Evolutionary conservation across 164 flowering plant genomes (phyloP).

Genomic region (Vitis vinifera): DNA sequence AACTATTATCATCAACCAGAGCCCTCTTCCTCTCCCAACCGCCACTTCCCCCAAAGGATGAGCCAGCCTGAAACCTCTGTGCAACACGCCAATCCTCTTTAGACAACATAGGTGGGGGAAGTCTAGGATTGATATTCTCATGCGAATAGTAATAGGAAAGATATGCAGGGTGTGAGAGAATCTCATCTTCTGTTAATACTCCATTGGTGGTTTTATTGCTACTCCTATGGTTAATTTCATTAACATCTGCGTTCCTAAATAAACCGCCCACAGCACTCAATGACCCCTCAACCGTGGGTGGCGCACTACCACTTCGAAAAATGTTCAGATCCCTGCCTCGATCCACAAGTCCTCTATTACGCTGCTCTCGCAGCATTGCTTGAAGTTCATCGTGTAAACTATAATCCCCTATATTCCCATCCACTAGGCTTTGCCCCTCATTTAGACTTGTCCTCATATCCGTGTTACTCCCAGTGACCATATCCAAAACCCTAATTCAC

Average conservation of each 20-base stretch:
- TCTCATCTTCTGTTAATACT: slow-evolving; percentile 59
- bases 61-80: slow-evolving; percentile 63
- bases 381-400: slow-evolving; percentile 56
- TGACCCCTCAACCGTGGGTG: slow-evolving; percentile 90
- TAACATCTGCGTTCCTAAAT: slow-evolving; percentile 29
- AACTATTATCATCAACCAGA: slow-evolving; percentile 28
- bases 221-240: slow-evolving; percentile 10
- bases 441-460: slow-evolving; percentile 29
- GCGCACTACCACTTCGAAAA: slow-evolving; percentile 89
- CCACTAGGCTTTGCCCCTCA: slow-evolving; percentile 25
- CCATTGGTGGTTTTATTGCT: slow-evolving; percentile 12
- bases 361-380: slow-evolving; percentile 42
- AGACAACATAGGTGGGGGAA: slow-evolving; percentile 77
- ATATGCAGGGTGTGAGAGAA: slow-evolving; percentile 77
- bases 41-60: slow-evolving; percentile 43
- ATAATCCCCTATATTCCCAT: slow-evolving; percentile 39
- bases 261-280: slow-evolving; percentile 59
- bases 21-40: slow-evolving; percentile 50
- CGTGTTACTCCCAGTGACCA: slow-evolving; percentile 42
- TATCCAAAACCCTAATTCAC: slow-evolving; percentile 29
- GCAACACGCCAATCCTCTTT: slow-evolving; percentile 88
- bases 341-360: slow-evolving; percentile 22
- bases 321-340: slow-evolving; percentile 56
- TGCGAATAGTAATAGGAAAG: slow-evolving; percentile 77
- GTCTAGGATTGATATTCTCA: slow-evolving; percentile 70